Evolutionary conservation across 2,329 filamentous ascomycete species (phyloP), one percentile per base, ranked within the genome.

Genomic region (Aaosphaeria arxii): DNA sequence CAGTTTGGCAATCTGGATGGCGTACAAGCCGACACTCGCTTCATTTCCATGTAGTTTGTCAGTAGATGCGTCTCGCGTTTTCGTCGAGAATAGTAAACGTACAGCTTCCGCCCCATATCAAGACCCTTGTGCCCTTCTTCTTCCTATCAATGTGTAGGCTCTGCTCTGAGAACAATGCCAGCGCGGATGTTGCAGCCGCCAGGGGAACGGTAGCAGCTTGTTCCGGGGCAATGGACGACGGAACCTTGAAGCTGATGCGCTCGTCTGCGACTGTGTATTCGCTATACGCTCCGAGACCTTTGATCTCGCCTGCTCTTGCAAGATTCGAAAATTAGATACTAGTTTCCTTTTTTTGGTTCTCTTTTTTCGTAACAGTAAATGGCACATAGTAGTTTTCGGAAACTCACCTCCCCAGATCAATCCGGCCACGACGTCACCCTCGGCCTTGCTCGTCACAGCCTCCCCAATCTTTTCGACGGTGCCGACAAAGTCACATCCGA

Each of bases 71-170:
- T 9, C 9, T 9, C 7, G 33, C 7, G 33, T 2, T 11, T 33
- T 9, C 9, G n/a, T 36, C 9, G 17, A 4, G 39, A 40, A 17
- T 11, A n/a, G 39, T 11, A 40, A 40, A 44, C 13, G n/a, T 67
- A 54, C 71, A 74, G 38, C 71, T 75, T 32, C 73, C 74, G 24
- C 71, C 74, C 70, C 72, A 77, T 3, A 77, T 55, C 2, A 77
- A 55, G 2, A 77, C 49, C 5, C 53, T 59, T 11, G 45, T 24
- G 6, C 48, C 33, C 28, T 42, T 45, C 4, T 46, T 40, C 7
- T 31, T 53, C 48, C 48, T 67, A 43, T 47, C 46, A 24, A 76
- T 69, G n/a, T 51, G 50, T 6, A 77, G 55, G 35, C 65, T 70
- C 3, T 62, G 55, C 38, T 66, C 63, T 0, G 71, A 74, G 43